Percentiles rank a stretch among this genome's conserved stretches.
phyloP scores from a whole-genome alignment of 164 flowering plant species.

The Chimonanthus salicifolius region DNA sequence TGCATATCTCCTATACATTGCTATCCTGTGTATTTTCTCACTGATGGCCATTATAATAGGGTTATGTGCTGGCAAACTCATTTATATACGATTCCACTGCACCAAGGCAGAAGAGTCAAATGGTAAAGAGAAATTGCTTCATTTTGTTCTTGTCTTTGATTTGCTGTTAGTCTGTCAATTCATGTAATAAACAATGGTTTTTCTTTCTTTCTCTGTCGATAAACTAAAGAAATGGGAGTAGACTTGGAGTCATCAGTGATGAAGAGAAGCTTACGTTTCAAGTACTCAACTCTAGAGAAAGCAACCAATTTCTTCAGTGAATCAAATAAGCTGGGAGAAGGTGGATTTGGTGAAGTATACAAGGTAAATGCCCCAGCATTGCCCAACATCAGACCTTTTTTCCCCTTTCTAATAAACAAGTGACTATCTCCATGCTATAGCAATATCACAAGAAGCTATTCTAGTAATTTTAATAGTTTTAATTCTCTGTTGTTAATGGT shows the following conservation, averaged over 20 bases:
- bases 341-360: constrained; percentile 34
- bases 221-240: neutral
- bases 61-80: constrained; percentile 16
- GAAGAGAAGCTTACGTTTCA: constrained; percentile 18
- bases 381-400: too few relatives aligned
- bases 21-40: neutral
- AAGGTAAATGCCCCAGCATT: constrained; percentile 24
- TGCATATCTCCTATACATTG: neutral
- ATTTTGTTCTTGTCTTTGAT: neutral
- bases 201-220: too few relatives aligned
- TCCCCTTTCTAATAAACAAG: too few relatives aligned
- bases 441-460: too few relatives aligned
- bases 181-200: neutral
- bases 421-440: too few relatives aligned
- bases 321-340: constrained; percentile 31
- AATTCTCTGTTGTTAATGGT: too few relatives aligned
- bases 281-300: constrained; percentile 23
- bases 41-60: constrained; percentile 22
- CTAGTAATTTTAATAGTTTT: too few relatives aligned
- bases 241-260: constrained; percentile 13
- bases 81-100: constrained; percentile 1
- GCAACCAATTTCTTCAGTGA: constrained; percentile 28
- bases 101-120: neutral
- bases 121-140: constrained; percentile 6
- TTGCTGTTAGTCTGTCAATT: neutral